Conservation (phyloP, 148 eudicot species). For the Spergularia marina region DNA sequence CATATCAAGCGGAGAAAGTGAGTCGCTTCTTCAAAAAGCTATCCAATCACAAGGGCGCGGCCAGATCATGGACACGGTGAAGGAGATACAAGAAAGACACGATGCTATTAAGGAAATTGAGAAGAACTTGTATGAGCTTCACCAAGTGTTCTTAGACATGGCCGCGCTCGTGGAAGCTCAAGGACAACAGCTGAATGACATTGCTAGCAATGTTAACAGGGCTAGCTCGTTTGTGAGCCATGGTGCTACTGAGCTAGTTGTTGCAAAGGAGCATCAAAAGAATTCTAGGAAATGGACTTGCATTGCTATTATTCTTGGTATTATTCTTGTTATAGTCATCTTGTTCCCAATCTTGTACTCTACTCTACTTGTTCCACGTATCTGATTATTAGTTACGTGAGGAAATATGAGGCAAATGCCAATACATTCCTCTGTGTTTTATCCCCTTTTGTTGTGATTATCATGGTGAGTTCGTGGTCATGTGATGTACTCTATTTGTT, state of each 20-base stretch:
- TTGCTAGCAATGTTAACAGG: constrained; percentile 58
- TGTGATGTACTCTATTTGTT: no score
- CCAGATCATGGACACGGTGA: constrained; percentile 70
- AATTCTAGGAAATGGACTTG: constrained; percentile 58
- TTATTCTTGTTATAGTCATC: constrained; percentile 34
- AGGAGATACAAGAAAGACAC: constrained; percentile 73
- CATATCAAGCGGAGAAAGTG: constrained; percentile 72
- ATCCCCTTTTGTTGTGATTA: no score
- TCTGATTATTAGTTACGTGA: not conserved
- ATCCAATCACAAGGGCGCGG: constrained; percentile 81
- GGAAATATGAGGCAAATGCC: no score
- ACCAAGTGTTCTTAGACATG: constrained; percentile 81
- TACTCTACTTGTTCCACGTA: constrained; percentile 21
- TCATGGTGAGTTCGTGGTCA: no score
- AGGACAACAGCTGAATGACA: constrained; percentile 74
- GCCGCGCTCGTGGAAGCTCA: constrained; percentile 78
- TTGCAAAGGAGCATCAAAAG: constrained; percentile 55
- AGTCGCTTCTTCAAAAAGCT: constrained; percentile 64
- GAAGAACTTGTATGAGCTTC: constrained; percentile 65
- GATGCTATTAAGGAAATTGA: constrained; percentile 75
- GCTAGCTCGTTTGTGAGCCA: constrained; percentile 65
- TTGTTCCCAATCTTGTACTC: constrained; percentile 36
- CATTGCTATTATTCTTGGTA: constrained; percentile 36
- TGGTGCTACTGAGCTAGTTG: constrained; percentile 52
- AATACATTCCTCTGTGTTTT: no score